phyloP scores from a whole-genome alignment of 345 rosid genomes.

The Euphorbia tirucalli region DNA sequence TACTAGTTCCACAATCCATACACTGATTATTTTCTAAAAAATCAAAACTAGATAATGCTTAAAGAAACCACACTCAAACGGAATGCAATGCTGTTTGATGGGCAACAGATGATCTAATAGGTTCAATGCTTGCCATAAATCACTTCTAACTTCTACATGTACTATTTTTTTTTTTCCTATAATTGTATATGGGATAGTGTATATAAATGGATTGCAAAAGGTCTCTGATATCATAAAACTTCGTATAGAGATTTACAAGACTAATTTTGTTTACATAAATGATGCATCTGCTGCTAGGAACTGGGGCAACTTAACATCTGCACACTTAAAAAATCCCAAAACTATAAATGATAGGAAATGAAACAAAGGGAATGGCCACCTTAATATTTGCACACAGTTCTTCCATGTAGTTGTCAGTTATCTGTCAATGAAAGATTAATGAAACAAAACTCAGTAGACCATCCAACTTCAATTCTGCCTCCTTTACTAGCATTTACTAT shows the following conservation, averaged over 20 bases:
- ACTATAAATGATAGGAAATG: neutral
- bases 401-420: conserved; percentile 63
- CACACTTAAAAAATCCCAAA: neutral
- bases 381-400: conserved; percentile 65
- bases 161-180: neutral
- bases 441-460: neutral
- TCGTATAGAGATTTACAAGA: neutral
- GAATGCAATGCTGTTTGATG: neutral
- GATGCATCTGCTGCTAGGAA: neutral
- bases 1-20: no score
- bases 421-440: conserved; percentile 36
- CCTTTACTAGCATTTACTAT: neutral
- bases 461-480: neutral
- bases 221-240: neutral
- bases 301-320: neutral
- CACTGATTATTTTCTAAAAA: neutral
- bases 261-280: neutral
- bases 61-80: neutral
- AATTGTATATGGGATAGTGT: neutral
- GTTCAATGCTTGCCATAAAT: neutral
- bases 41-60: neutral
- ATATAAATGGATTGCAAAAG: neutral
- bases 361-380: conserved; percentile 39
- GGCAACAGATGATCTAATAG: neutral
- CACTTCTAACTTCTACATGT: neutral